Conservation (phyloP, 2,329 filamentous ascomycete genomes). For the Scedosporium boydii region DNA sequence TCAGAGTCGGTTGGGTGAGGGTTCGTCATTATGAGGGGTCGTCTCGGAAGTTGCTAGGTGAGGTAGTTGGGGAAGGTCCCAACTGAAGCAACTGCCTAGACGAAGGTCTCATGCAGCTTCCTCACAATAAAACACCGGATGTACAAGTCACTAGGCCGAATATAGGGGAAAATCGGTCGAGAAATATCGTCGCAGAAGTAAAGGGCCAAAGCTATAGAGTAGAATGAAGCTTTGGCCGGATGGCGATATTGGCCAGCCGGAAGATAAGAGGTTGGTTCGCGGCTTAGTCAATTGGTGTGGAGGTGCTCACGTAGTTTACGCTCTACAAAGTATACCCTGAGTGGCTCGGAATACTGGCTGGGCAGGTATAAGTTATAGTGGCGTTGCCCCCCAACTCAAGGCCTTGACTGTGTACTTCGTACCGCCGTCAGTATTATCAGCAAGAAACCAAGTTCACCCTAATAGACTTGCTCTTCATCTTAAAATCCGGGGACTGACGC, state of each 20-base stretch:
- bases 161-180: background rate
- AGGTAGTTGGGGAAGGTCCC: slow-evolving; percentile 1
- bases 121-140: background rate
- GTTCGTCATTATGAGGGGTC: slow-evolving; percentile 29
- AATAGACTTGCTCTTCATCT: too few species aligned
- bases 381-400: too few species aligned
- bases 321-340: background rate
- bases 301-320: background rate
- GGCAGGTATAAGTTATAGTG: too few species aligned
- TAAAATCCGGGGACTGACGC: too few species aligned
- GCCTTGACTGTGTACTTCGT: too few species aligned
- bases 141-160: background rate
- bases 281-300: slow-evolving; percentile 5
- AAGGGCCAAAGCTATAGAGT: background rate
- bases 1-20: slow-evolving; percentile 22
- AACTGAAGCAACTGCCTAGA: slow-evolving; percentile 1
- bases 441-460: too few species aligned
- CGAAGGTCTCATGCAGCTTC: slow-evolving; percentile 1
- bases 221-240: background rate
- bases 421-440: too few species aligned
- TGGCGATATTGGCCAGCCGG: background rate
- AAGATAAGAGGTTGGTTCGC: slow-evolving; percentile 6
- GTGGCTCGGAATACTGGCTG: too few species aligned
- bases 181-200: background rate
- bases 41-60: slow-evolving; percentile 4